Conservation (phyloP, 2,329 filamentous ascomycete species). For the Cordyceps farinosa region DNA sequence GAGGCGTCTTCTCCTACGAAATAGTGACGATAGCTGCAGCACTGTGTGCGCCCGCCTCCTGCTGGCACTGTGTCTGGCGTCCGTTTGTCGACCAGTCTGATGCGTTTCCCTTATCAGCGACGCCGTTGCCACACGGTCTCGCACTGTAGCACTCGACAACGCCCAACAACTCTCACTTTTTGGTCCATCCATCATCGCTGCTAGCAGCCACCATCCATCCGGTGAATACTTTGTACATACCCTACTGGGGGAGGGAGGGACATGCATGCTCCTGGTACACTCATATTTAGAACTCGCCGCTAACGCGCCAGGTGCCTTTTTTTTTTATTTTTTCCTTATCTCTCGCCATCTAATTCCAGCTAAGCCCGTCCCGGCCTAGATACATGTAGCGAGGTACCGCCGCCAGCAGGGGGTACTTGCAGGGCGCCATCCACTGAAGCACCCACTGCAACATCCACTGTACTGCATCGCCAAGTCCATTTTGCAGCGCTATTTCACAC, state of each 20-base stretch:
- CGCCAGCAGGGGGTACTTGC: background rate
- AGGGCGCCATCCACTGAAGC: background rate
- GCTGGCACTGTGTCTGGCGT: background rate
- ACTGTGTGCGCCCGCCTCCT: background rate
- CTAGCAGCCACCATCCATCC: background rate
- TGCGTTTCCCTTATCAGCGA: background rate
- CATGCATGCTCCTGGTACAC: background rate
- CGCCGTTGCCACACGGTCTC: background rate
- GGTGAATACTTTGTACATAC: background rate
- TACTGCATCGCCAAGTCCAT: conserved; percentile 12
- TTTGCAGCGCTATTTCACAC: conserved; percentile 8
- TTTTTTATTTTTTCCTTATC: conserved; percentile 1
- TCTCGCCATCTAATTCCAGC: background rate
- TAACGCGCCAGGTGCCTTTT: background rate
- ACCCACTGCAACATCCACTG: conserved; percentile 12
- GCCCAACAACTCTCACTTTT: no score
- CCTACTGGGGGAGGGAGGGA: background rate
- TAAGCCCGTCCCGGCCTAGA: background rate
- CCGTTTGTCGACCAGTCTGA: background rate
- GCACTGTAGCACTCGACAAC: background rate
- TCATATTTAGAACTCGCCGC: no score
- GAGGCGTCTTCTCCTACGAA: conserved; percentile 5
- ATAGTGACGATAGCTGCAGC: background rate
- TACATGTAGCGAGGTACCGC: background rate
- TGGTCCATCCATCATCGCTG: no score